phyloP scores from a whole-genome alignment of 768 basidiomycete species.

The Suillus alpinus region DNA sequence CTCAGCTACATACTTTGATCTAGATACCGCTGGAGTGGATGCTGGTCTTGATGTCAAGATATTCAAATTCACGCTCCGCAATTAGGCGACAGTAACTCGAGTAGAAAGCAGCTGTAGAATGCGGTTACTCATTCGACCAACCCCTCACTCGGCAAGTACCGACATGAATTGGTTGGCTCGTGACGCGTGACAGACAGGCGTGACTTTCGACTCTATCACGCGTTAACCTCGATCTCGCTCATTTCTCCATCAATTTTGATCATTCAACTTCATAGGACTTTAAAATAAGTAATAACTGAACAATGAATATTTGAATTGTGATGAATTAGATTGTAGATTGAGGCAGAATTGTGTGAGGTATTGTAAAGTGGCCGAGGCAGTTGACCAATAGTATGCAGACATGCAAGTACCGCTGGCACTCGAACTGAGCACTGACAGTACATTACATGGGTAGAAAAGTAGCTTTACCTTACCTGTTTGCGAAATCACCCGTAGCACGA shows the following conservation, averaged over 20 bases:
- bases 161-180: not conserved
- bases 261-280: not conserved
- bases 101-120: too few species aligned
- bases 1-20: conserved; percentile 14
- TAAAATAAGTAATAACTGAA: not conserved
- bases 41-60: conserved; percentile 40
- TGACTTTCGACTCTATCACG: not conserved
- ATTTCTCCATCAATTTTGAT: not conserved
- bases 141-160: not conserved
- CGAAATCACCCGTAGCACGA: too few species aligned
- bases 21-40: conserved; percentile 29
- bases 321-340: not conserved
- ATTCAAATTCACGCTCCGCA: conserved; percentile 35
- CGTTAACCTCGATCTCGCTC: not conserved
- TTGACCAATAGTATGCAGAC: not conserved
- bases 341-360: not conserved
- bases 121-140: not conserved
- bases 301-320: not conserved
- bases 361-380: not conserved
- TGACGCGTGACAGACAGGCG: not conserved
- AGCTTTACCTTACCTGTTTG: too few species aligned
- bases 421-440: too few species aligned
- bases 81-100: too few species aligned
- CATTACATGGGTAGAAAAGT: too few species aligned
- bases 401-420: not conserved